A percentile compares a stretch with the other conserved stretches of the same genome.
These are phyloP conservation scores for Lentinula guzmanii DNA, from an alignment of 768 basidiomycete genomes.

Conservation along the genomic window DNA sequence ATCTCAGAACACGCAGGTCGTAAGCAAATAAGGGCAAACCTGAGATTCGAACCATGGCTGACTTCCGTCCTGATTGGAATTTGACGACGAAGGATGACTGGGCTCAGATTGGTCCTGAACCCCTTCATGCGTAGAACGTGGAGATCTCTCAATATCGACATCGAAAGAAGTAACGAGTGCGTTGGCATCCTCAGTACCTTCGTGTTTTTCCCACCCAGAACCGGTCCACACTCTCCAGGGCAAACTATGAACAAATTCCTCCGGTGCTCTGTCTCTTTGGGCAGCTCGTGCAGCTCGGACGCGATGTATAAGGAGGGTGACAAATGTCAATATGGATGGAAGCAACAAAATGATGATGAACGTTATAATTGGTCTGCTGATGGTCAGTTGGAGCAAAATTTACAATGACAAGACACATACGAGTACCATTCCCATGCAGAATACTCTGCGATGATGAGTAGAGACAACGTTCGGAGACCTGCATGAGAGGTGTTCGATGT, in stretches of 20 bases:
- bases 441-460: constrained; percentile 73
- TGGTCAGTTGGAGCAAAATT: not conserved
- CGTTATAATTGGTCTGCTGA: constrained; percentile 69
- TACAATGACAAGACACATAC: constrained; percentile 34
- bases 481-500: constrained; percentile 76
- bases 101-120: constrained; percentile 10
- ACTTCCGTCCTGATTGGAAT: constrained; percentile 17
- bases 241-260: constrained; percentile 69
- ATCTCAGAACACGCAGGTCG: not conserved
- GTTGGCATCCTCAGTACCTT: constrained; percentile 27
- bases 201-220: constrained; percentile 74
- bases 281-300: constrained; percentile 79
- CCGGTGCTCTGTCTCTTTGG: constrained; percentile 78
- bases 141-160: constrained; percentile 28
- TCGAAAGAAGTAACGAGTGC: constrained; percentile 23
- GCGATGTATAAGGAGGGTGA: constrained; percentile 87
- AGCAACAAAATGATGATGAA: constrained; percentile 85
- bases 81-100: constrained; percentile 32
- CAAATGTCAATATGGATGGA: constrained; percentile 82
- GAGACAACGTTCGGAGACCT: constrained; percentile 66
- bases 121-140: constrained; percentile 15
- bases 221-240: constrained; percentile 85
- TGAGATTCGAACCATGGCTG: constrained; percentile 69
- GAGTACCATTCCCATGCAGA: constrained; percentile 93
- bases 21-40: not conserved